Evolutionary conservation across 2,329 filamentous ascomycete species (phyloP), one percentile per base, ranked within the genome.

Genomic region (Clarireedia monteithiana): DNA sequence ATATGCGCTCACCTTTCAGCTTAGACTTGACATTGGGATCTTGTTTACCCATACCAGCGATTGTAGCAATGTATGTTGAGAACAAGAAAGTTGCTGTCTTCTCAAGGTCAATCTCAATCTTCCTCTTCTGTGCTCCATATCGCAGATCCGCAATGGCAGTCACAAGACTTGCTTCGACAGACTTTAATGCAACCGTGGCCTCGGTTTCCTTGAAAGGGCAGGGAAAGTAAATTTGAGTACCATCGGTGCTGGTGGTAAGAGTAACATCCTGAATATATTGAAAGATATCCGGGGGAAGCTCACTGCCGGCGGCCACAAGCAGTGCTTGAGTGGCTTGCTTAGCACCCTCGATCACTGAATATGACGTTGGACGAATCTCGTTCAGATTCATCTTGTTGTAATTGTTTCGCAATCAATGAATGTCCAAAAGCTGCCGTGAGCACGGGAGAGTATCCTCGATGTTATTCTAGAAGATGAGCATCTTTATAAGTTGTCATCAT

Each of bases 71-170:
- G 58, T 83, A 83, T 1, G 80, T 77, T 10, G 79, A 81, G 67
- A 82, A 81, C 15, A 83, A 65, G 59, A 82, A 83, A 34, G 74
- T 76, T 2, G 79, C 75, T 17, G 78, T 74, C 62, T 73, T 74
- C 61, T 78, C 79, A n/a, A 80, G 65, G 60, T 81, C 75, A 26
- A 83, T 73, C 26, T 71, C 69, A 54, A 82, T 76, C 48, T 69
- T 69, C 47, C 75, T 72, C 39, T 66, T 59, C 42, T 65, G 60
- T 24, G 68, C 60, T n/a, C 74, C 77, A 64, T 75, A 75, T 48
- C 75, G 72, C 26, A 85, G 67, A 64, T 83, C 74, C 9, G 78
- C 80, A 58, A 87, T 77, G 1, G 79, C 76, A n/a, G 77, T 78
- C 3, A 80, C 81, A n/a, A 81, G 73, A 40, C 77, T 59, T 34